A percentile compares a stretch with the other conserved stretches of the same genome.
These are phyloP conservation scores for Pyrenophora teres DNA, from an alignment of 2,329 filamentous ascomycete species.

Conservation along the genomic window DNA sequence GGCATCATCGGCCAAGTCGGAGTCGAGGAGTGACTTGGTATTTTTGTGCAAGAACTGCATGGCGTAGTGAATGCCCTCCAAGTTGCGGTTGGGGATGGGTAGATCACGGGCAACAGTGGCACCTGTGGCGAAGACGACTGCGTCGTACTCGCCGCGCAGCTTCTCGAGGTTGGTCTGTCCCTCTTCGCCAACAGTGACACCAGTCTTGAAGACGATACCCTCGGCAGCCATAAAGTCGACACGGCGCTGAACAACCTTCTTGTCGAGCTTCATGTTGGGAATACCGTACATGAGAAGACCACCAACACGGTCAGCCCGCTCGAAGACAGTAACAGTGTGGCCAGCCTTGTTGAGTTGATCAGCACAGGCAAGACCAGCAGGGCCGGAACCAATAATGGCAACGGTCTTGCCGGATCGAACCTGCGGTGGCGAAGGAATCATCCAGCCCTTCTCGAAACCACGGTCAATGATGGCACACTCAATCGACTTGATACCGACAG, in stretches of 20 bases:
- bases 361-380: constrained; percentile 84
- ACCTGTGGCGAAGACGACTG: constrained; percentile 88
- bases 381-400: constrained; percentile 89
- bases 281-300: constrained; percentile 98
- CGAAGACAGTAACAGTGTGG: constrained; percentile 86
- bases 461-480: constrained; percentile 98
- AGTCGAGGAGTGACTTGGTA: constrained; percentile 96
- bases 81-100: constrained; percentile 84
- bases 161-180: constrained; percentile 69
- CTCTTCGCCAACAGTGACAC: constrained; percentile 78
- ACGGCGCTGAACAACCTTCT: constrained; percentile 92
- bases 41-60: constrained; percentile 98
- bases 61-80: constrained; percentile 90
- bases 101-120: constrained; percentile 92
- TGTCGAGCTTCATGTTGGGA: constrained; percentile 99
- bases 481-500: constrained; percentile 97
- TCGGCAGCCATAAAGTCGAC: constrained; percentile 94
- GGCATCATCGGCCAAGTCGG: constrained; percentile 76
- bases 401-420: constrained; percentile 85
- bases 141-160: constrained; percentile 75
- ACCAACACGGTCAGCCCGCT: constrained; percentile 87
- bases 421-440: constrained; percentile 79
- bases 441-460: constrained; percentile 98
- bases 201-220: constrained; percentile 80
- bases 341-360: constrained; percentile 95